Conservation (phyloP, 352 stramenopile genomes). For the Phytophthora constricta region DNA sequence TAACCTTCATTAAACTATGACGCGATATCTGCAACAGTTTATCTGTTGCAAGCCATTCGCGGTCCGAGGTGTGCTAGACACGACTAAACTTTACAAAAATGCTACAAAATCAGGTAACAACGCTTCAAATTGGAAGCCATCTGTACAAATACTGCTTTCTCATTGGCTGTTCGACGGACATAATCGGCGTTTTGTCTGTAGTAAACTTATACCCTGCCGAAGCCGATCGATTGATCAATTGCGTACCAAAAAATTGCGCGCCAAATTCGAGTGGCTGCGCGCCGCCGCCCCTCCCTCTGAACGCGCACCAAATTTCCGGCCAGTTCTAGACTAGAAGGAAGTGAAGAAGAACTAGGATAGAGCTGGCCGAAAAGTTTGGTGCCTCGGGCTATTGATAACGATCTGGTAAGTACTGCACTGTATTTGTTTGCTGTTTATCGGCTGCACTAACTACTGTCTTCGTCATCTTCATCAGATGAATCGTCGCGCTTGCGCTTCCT, state of each 20-base stretch:
- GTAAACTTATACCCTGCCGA: neutral
- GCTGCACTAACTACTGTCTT: neutral
- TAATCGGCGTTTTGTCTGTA: neutral
- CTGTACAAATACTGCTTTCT: neutral
- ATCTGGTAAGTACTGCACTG: neutral
- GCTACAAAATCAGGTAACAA: neutral
- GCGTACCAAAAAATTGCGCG: no score
- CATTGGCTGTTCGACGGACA: no score
- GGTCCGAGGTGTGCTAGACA: neutral
- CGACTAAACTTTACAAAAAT: neutral
- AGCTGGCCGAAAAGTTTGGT: neutral
- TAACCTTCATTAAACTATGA: neutral
- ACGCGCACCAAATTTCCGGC: neutral
- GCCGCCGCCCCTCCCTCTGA: no score
- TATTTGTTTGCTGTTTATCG: neutral
- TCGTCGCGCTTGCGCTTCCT: constrained; percentile 5
- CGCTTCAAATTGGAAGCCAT: neutral
- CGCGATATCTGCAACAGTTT: neutral
- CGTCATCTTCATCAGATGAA: neutral
- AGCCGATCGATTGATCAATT: no score
- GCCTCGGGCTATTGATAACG: neutral
- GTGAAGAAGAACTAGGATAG: neutral
- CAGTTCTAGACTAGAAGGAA: neutral
- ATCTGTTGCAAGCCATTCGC: neutral
- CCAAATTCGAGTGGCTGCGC: no score